Evolutionary conservation across 176 grass and related monocot genomes (phyloP), one percentile per base, ranked within the genome.

Genomic region (Oryza longistaminata): DNA sequence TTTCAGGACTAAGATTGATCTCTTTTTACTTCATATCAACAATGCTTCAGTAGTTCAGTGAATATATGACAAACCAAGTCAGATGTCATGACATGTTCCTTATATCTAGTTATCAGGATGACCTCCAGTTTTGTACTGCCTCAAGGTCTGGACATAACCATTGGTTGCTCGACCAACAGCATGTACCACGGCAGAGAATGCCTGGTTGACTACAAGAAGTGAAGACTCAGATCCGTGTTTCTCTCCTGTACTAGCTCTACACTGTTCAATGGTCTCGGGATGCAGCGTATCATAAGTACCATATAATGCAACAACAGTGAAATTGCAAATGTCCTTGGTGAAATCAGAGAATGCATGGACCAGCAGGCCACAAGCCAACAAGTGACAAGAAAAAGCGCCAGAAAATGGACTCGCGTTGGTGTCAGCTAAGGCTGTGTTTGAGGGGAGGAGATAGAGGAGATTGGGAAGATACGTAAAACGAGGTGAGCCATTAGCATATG

Each of bases 21-120:
- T 22, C 22, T 5, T 17, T 21, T 26, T 17, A 17, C 19, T 68
- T 80, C 42, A 33, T 45, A 27, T 33, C 15, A 9, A 9, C 26
- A 11, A 31, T 34, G 15, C 66, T 43, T 68, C 42, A 35, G 34
- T 35, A 35, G 34, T 35, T 35, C 34, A 68, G 9, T 8, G 17
- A 79, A 42, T 43, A 27, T 65, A 1, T 58, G 61, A 58, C 58
- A 25, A 61, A 61, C 61, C 16, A 68, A 31, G 24, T 37, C 50
- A 16, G 0, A 53, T 43, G 27, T n/a, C 68, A 66, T 66, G n/a
- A 24, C 42, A 73, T 86, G 31, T 65, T 45, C 33, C 82, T 77
- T 55, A 37, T 61, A 73, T 80, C 17, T 58, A 58, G 17, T 19
- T 21, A 58, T 58, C 52, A 58, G 17, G 52, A 21, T 21, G 16